Conservation (phyloP, 1,284 basidiomycete genomes). For the Marasmius fiardii region DNA sequence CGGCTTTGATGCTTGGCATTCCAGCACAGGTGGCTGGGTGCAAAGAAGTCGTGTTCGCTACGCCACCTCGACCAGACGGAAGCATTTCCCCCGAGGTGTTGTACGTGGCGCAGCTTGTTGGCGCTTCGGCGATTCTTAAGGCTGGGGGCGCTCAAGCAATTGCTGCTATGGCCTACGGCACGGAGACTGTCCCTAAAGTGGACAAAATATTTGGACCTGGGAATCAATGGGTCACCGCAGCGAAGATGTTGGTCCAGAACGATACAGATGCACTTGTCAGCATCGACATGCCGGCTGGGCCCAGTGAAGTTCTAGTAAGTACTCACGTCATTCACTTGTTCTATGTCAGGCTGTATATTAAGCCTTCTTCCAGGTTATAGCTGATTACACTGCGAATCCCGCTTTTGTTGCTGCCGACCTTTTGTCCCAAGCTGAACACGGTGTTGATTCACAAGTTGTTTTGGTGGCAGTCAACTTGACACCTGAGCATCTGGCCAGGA, state of each 20-base stretch:
- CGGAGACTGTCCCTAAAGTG: conserved; percentile 94
- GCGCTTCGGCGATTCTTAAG: conserved; percentile 85
- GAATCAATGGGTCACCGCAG: conserved; percentile 99
- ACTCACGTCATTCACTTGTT: background rate
- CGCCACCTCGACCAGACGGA: conserved; percentile 89
- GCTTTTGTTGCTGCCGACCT: conserved; percentile 96
- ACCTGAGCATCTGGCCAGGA: conserved; percentile 58
- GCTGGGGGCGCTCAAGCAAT: conserved; percentile 97
- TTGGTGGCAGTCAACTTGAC: conserved; percentile 80
- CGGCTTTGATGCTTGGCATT: conserved; percentile 97
- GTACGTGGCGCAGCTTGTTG: conserved; percentile 88
- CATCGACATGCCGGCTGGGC: conserved; percentile 99
- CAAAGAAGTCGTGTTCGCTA: conserved; percentile 89
- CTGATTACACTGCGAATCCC: conserved; percentile 83
- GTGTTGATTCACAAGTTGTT: conserved; percentile 97
- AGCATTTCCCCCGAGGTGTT: conserved; percentile 93
- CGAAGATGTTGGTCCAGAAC: conserved; percentile 99
- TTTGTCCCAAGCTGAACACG: conserved; percentile 97
- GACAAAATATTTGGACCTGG: conserved; percentile 99
- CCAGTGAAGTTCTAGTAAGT: conserved; percentile 91
- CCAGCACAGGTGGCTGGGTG: conserved; percentile 98
- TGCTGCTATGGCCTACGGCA: conserved; percentile 97
- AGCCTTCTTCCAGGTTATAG: conserved; percentile 69
- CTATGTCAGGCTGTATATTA: background rate
- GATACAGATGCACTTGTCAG: conserved; percentile 96